Conservation (phyloP, 208 protist genomes). For the Crithidia acanthocephali region DNA sequence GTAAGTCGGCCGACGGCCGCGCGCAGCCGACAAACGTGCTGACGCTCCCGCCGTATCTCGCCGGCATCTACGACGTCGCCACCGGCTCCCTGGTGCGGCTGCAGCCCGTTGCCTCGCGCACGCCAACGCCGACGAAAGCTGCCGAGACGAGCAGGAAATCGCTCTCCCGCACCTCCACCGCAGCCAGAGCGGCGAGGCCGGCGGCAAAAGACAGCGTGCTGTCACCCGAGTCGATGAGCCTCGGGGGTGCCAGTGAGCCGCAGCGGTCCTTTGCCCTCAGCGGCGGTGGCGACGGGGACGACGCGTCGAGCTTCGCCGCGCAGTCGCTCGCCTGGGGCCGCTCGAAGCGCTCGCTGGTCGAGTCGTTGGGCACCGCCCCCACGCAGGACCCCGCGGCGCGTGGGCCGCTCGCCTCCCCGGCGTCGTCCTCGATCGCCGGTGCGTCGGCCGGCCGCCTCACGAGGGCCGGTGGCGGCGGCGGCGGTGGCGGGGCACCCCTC, state of each 20-base stretch:
- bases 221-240: background rate
- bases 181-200: background rate
- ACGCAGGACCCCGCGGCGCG: background rate
- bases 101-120: background rate
- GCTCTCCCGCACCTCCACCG: background rate
- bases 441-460: too few species aligned
- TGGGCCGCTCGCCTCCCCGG: background rate
- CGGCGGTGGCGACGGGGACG: background rate
- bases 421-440: background rate
- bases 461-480: background rate
- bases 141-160: background rate
- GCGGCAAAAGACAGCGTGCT: background rate
- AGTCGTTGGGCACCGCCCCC: background rate
- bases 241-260: background rate
- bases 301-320: background rate
- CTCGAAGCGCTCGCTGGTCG: slow-evolving; percentile 6
- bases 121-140: background rate
- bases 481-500: background rate
- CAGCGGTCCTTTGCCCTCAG: background rate
- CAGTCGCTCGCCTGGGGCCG: background rate
- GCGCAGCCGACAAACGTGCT: slow-evolving; percentile 18
- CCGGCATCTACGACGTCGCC: slow-evolving; percentile 84
- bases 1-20: background rate
- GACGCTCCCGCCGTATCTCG: slow-evolving; percentile 75
- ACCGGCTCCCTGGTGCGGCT: slow-evolving; percentile 74